Evolutionary conservation across 805 yeast species (phyloP), one percentile per base, ranked within the genome.

Genomic region (Candida patagonica): DNA sequence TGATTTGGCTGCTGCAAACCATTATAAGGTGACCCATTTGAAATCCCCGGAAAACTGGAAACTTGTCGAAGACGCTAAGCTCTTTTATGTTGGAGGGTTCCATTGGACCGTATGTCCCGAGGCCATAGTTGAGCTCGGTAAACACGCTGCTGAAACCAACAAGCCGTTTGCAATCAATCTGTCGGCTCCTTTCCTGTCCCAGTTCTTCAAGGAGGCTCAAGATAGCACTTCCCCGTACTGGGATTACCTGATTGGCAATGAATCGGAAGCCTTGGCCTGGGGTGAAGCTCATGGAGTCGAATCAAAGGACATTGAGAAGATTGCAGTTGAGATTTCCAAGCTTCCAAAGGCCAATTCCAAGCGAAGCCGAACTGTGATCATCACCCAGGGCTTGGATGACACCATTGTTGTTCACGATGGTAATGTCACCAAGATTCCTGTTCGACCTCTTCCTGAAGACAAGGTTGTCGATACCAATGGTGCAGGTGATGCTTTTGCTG

Each of bases 401-500:
- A 92, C 98, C 38, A 69, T 89, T 48, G 74, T 80, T 25, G 95
- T 80, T 46, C 61, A 75, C 35, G 73, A 76, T 57, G 71, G 74
- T 50, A 61, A 62, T 13, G 55, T 37, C 26, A 42, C 48, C 34
- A 70, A 67, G 56, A 78, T 61, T 70, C 70, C 80, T 37, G 95
- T 92, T 41, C 81, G 75, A 52, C 74, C 79, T 43, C 74, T 92
- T 56, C 81, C 74, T 30, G 53, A 74, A 33, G 64, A 71, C 34
- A 71, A 80, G 63, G 73, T 92, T 45, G 78, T 73, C 43, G 99
- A 92, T 70, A 85, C 97, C 57, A 92, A 89, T 68, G 98, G 98
- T 69, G 97, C 97, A 35, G 97, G 97, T 64, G 96, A 89, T 61
- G 96, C 96, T 10, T 89, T 89, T 59, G 97, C 96, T 42, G 94